Conservation (phyloP, 2,329 filamentous ascomycete genomes). For the Plectosphaerella sp. region DNA sequence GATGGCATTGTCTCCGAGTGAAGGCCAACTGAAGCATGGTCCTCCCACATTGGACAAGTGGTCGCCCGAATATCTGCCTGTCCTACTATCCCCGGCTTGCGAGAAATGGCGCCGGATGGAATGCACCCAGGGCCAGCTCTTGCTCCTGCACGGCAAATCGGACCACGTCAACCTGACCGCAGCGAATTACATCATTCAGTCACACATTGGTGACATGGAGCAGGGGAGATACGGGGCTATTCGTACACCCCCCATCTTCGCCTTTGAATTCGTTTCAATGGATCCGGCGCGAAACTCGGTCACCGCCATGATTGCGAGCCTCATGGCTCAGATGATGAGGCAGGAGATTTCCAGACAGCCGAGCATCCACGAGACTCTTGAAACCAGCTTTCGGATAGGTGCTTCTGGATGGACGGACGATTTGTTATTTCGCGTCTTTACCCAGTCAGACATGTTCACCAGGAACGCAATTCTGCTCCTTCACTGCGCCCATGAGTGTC, state of each 20-base stretch:
- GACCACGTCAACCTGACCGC: not conserved
- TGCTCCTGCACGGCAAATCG: not conserved
- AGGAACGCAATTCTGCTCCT: not conserved
- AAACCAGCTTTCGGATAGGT: not conserved
- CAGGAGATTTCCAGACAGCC: not conserved
- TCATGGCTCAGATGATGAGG: not conserved
- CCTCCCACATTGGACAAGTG: not conserved
- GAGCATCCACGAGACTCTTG: not conserved
- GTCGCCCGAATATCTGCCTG: not conserved
- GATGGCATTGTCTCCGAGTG: not conserved
- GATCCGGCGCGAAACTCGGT: not conserved
- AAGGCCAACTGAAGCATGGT: not conserved
- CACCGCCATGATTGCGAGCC: not conserved
- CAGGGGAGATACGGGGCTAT: not conserved
- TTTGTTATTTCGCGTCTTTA: not conserved
- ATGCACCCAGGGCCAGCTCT: not conserved
- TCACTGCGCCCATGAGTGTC: not conserved
- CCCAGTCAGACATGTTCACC: not conserved
- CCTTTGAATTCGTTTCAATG: not conserved
- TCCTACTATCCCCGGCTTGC: not conserved
- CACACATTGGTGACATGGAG: not conserved
- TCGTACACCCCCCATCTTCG: not conserved
- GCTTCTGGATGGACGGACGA: not conserved
- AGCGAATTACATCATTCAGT: not conserved
- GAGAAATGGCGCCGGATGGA: not conserved